Evolutionary conservation across 345 rosid genomes (phyloP), one percentile per base, ranked within the genome.

Genomic region (Citrus glauca): DNA sequence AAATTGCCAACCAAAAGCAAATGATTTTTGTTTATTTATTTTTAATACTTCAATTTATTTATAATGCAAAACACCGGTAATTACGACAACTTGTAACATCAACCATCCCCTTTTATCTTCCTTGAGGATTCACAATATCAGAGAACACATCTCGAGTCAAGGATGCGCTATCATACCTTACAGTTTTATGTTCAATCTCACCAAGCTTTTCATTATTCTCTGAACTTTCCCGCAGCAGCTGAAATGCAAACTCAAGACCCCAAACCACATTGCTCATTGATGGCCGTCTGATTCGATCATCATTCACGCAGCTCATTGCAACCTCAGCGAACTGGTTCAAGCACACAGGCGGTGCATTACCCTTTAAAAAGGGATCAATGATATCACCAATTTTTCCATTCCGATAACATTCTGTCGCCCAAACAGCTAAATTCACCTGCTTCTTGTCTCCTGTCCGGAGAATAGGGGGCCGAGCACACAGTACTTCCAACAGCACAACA

Each of bases 401-500:
- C 17, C 25, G 62, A 24, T 81, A 75, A 55, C 85, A 83, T 3
- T 37, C 66, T 80, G 82, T 62, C 25, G 71, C 91, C 91, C 89
- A 88, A 22, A 66, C 78, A 1, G 85, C 81, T 56, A 91, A 80
- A 78, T 81, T 84, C 25, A 53, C 63, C 74, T 88, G 78, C 66
- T 86, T 82, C 22, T 45, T 82, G 33, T 69, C 82, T 65, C 40
- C 81, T 9, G 37, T 45, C 33, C 77, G 75, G 27, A 79, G 77
- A 33, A 80, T 45, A 2, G 87, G 77, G 2, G 91, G 86, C 73
- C 91, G 77, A 9, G 85, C 88, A 19, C 92, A 87, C 10, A 90
- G 14, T 20, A 87, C 84, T 69, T 92, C 97, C 22, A 84, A 81
- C 63, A 89, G 37, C 66, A 92, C 93, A 25, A 89, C 88, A 5